phyloP scores from a whole-genome alignment of 352 stramenopile species.

The Globisporangium nagaii region DNA sequence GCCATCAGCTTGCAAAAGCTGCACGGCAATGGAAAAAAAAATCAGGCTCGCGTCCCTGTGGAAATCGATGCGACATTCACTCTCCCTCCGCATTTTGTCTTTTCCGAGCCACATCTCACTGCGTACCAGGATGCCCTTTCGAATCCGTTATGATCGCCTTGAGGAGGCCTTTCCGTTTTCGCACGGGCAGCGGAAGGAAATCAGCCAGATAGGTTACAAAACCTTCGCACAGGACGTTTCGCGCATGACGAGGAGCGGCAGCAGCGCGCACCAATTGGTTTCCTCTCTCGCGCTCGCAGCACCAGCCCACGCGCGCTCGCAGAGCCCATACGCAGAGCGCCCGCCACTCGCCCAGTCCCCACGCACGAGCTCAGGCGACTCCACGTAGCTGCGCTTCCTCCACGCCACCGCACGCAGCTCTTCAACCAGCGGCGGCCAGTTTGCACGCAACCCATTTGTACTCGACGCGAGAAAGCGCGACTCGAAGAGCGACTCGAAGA shows the following conservation, averaged over 20 bases:
- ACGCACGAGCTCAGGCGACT: too few species aligned
- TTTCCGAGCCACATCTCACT: not conserved
- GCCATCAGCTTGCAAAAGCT: too few species aligned
- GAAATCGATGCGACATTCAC: not conserved
- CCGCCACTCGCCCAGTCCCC: too few species aligned
- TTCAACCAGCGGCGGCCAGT: too few species aligned
- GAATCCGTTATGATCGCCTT: not conserved
- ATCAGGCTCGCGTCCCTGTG: not conserved
- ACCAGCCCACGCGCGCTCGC: too few species aligned
- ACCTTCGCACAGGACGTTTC: conserved; percentile 2
- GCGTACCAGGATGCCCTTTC: not conserved
- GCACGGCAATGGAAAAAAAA: too few species aligned
- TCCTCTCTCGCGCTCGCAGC: too few species aligned
- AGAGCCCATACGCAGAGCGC: too few species aligned
- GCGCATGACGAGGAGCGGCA: not conserved
- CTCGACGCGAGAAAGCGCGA: conserved; percentile 1
- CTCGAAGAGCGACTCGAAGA: not conserved
- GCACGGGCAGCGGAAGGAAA: conserved; percentile 5
- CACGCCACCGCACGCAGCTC: too few species aligned
- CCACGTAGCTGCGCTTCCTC: too few species aligned
- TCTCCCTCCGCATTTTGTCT: not conserved
- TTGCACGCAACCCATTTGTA: not conserved
- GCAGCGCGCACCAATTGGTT: conserved; percentile 2
- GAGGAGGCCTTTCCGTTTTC: not conserved
- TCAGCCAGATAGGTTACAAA: conserved; percentile 6